Conservation (phyloP, 495 filamentous ascomycete species). For the Penicillium desertorum region DNA sequence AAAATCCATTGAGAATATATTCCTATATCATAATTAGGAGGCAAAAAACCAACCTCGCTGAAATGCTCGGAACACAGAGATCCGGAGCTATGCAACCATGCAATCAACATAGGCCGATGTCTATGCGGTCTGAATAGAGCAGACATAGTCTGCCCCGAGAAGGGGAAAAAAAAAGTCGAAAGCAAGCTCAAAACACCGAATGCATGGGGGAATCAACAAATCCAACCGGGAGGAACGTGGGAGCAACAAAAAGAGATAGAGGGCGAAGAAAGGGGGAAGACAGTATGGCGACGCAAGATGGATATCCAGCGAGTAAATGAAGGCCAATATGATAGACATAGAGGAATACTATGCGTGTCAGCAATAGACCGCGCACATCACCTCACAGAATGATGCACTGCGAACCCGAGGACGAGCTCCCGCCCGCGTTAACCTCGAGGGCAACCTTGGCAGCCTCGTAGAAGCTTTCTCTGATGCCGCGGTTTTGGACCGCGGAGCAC, state of each 20-base stretch:
- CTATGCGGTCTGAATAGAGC: background rate
- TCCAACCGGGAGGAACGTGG: background rate
- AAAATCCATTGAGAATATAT: slow-evolving; percentile 24
- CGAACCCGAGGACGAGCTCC: slow-evolving; percentile 34
- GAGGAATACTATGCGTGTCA: background rate
- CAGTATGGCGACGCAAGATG: background rate
- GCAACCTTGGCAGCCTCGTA: slow-evolving; percentile 98
- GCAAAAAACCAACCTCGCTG: slow-evolving; percentile 30
- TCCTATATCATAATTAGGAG: slow-evolving; percentile 28
- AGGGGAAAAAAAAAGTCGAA: slow-evolving; percentile 11
- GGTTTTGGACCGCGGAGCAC: slow-evolving; percentile 96
- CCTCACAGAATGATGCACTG: slow-evolving; percentile 39
- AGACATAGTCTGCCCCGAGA: slow-evolving; percentile 2
- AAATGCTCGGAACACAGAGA: slow-evolving; percentile 25
- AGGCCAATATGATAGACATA: background rate
- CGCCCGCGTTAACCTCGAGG: slow-evolving; percentile 70
- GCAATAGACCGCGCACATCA: background rate
- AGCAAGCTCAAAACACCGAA: slow-evolving; percentile 16
- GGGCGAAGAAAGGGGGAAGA: background rate
- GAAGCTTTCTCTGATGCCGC: slow-evolving; percentile 97
- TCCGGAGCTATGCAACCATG: slow-evolving; percentile 25
- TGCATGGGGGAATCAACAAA: slow-evolving; percentile 34
- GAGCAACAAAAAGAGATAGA: background rate
- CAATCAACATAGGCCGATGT: slow-evolving; percentile 7
- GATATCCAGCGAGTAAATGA: slow-evolving; percentile 1